Evolutionary conservation across 805 yeast species (phyloP), one percentile per base, ranked within the genome.

Genomic region (Candida maris): DNA sequence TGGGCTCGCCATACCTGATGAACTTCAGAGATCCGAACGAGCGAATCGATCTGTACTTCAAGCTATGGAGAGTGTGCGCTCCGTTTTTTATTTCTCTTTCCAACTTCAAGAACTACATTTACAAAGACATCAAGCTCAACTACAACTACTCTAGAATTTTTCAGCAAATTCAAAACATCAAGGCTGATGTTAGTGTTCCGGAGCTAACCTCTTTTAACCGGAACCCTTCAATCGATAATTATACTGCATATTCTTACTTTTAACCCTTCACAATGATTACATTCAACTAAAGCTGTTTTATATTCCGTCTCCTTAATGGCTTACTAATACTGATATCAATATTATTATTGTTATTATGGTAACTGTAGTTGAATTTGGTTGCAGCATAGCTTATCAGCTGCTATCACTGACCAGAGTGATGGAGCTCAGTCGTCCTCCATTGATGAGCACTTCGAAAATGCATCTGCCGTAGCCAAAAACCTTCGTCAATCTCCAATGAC

Each of bases 11-110:
- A 28, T 56, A 54, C 17, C 62, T 57, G 32, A 45, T 54, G 25
- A 58, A 37, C 9, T 54, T 58, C 37, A 37, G 34, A 6, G 51
- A 59, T 30, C 52, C 60, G 19, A 56, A 66, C 14, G 71, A 68
- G 26, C 68, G 86, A 58, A 68, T 70, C 42, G 64, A 68, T 24
- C 59, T 79, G 19, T 80, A 78, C 56, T 68, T 76, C 57, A 65
- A 73, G 35, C 62, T 79, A 40, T 73, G 79, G 52, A 71, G 73
- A 45, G 51, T 67, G 27, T 77, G 71, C 44, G 65, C 74, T 4
- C 64, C 65, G 10, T 71, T 61, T 45, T 70, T 75, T 42, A 68
- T 71, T 44, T 69, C 71, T 28, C 57, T 71, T 25, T 68, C 70
- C 34, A 73, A 70, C 43, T 63, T 69, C 44, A 68, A 71, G 35